These are phyloP conservation scores for Naganishia vishniacii DNA, from an alignment of 768 basidiomycete species.

Conservation along the genomic window DNA sequence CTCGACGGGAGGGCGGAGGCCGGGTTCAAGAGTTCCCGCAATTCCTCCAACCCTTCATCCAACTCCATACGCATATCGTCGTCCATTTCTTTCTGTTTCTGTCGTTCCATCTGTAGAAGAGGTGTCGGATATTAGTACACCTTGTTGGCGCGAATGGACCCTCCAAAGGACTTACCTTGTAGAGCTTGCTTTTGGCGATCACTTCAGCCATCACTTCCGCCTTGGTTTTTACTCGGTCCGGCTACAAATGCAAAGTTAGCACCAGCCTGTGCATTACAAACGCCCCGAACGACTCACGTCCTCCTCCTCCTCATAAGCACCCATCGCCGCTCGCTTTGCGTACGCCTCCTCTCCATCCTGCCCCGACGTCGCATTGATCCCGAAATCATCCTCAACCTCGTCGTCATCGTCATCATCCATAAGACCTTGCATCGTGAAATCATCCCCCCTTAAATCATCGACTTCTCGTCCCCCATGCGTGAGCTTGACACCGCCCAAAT, in stretches of 20 bases:
- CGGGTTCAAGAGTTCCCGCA: constrained; percentile 61
- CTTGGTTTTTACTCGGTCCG: constrained; percentile 79
- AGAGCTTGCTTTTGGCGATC: constrained; percentile 90
- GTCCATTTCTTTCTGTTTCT: constrained; percentile 78
- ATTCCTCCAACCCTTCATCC: constrained; percentile 76
- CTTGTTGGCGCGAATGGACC: neutral
- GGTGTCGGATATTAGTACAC: neutral
- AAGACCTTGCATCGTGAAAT: too few species aligned
- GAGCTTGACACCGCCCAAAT: constrained; percentile 28
- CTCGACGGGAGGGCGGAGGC: constrained; percentile 46
- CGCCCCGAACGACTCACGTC: constrained; percentile 50
- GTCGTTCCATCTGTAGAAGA: constrained; percentile 64
- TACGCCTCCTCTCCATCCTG: constrained; percentile 53
- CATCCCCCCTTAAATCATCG: too few species aligned
- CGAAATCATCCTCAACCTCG: constrained; percentile 58
- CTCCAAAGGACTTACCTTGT: constrained; percentile 63
- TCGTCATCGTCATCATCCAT: constrained; percentile 45
- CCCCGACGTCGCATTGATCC: constrained; percentile 53
- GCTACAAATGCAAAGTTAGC: constrained; percentile 52
- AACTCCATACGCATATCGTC: constrained; percentile 79
- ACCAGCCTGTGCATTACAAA: too few species aligned
- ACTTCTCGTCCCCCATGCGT: constrained; percentile 46
- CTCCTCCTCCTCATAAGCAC: constrained; percentile 71
- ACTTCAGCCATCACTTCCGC: constrained; percentile 97
- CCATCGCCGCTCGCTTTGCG: constrained; percentile 67